These are phyloP conservation scores for Bodo saltans DNA, from an alignment of 78 protist species.

Conservation along the genomic window DNA sequence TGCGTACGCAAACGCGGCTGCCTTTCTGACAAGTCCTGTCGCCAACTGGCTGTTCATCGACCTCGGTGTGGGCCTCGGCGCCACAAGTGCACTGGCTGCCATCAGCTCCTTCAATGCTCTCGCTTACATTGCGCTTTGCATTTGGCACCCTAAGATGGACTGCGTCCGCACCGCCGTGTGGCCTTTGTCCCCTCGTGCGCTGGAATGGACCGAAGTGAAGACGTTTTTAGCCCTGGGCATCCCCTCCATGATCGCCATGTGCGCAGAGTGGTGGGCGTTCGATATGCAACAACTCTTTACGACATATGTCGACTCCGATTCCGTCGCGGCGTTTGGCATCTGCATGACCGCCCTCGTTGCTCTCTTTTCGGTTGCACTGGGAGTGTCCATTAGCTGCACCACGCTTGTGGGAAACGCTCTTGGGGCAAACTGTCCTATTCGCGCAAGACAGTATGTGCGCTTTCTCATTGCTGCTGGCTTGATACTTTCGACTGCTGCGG, in stretches of 20 bases:
- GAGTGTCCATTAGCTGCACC: neutral
- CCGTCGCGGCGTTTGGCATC: neutral
- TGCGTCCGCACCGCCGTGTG: neutral
- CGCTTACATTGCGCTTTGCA: neutral
- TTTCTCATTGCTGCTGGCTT: no score
- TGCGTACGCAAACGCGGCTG: neutral
- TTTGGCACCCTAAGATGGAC: neutral
- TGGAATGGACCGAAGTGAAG: neutral
- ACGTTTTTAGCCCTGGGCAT: neutral
- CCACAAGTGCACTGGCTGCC: neutral
- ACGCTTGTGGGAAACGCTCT: neutral
- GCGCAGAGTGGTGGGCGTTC: neutral
- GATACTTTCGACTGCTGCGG: no score
- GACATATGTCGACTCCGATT: neutral
- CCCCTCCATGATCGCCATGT: neutral
- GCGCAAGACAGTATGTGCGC: neutral
- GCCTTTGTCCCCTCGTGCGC: neutral
- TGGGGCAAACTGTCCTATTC: neutral
- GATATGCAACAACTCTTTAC: neutral
- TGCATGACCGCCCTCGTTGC: neutral
- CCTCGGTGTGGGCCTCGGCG: neutral
- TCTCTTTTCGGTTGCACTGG: neutral
- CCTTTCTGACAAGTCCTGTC: neutral
- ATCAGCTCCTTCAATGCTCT: neutral
- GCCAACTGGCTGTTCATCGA: neutral